These are phyloP conservation scores for Helicostylum pulchrum DNA, from an alignment of 192 early-diverging fungal species.

Conservation along the genomic window DNA sequence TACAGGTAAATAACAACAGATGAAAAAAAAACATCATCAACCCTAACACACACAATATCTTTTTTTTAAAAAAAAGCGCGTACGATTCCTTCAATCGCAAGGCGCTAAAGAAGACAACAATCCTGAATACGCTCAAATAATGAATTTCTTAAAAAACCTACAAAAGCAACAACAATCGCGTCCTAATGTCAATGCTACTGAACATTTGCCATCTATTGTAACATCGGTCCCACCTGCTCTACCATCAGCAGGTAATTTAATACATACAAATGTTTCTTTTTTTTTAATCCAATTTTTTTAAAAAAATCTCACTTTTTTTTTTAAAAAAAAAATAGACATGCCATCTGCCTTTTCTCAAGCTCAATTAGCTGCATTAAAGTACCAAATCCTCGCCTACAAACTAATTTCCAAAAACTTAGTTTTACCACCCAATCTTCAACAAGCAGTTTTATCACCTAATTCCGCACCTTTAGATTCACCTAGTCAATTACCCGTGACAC, in stretches of 20 bases:
- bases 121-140: conserved; percentile 70
- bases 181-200: not conserved
- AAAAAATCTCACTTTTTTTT: not conserved
- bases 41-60: too few relatives aligned
- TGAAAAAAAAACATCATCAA: not conserved
- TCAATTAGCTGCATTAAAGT: conserved; percentile 68
- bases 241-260: not conserved
- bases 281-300: not conserved
- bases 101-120: conserved; percentile 80
- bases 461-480: not conserved
- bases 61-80: conserved; percentile 23
- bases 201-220: not conserved
- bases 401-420: conserved; percentile 75
- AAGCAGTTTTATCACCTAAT: conserved; percentile 55
- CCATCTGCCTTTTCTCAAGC: conserved; percentile 48
- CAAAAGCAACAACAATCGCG: conserved; percentile 34
- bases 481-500: not conserved
- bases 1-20: conserved; percentile 16
- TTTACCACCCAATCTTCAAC: conserved; percentile 66
- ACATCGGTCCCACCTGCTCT: not conserved
- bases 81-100: conserved; percentile 50
- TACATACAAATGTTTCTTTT: not conserved
- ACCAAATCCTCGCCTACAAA: conserved; percentile 84
- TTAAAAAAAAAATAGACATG: not conserved
- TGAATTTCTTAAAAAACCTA: conserved; percentile 53